phyloP scores from a whole-genome alignment of 1,284 basidiomycete species.

The Schizophyllum commune region DNA sequence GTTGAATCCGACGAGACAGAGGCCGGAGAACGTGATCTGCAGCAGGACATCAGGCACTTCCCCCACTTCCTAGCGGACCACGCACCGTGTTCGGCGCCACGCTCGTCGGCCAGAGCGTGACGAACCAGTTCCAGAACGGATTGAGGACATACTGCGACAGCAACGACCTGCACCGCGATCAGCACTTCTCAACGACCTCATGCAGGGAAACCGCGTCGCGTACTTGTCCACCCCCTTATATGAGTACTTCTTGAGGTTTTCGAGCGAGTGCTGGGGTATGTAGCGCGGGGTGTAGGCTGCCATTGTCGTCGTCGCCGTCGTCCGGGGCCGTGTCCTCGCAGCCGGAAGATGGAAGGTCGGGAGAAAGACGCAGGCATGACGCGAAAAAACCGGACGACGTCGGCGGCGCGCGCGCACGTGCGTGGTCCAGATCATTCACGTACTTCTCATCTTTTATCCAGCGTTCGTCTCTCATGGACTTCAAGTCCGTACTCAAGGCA shows the following conservation, averaged over 20 bases:
- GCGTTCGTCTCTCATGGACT: not conserved
- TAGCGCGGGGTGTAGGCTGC: not conserved
- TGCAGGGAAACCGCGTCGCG: constrained; percentile 17
- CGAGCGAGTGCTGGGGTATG: constrained; percentile 48
- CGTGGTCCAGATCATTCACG: not conserved
- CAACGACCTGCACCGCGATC: constrained; percentile 45
- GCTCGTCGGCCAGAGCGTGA: constrained; percentile 81
- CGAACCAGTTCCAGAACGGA: constrained; percentile 94
- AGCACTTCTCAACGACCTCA: constrained; percentile 2
- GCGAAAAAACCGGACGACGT: not conserved
- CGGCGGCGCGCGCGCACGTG: not conserved
- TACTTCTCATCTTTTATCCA: no score
- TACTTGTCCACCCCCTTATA: constrained; percentile 71
- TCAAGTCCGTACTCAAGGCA: no score
- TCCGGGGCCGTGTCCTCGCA: not conserved
- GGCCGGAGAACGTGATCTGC: constrained; percentile 79
- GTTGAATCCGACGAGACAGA: constrained; percentile 79
- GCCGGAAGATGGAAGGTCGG: not conserved
- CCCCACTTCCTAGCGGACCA: constrained; percentile 6
- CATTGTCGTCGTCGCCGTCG: not conserved
- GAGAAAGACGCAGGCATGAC: not conserved
- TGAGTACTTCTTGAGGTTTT: constrained; percentile 58
- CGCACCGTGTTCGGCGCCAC: constrained; percentile 90
- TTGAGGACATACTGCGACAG: constrained; percentile 77
- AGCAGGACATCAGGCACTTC: not conserved